phyloP scores from a whole-genome alignment of 1,284 basidiomycete genomes.

The Leucoagaricus sp. region DNA sequence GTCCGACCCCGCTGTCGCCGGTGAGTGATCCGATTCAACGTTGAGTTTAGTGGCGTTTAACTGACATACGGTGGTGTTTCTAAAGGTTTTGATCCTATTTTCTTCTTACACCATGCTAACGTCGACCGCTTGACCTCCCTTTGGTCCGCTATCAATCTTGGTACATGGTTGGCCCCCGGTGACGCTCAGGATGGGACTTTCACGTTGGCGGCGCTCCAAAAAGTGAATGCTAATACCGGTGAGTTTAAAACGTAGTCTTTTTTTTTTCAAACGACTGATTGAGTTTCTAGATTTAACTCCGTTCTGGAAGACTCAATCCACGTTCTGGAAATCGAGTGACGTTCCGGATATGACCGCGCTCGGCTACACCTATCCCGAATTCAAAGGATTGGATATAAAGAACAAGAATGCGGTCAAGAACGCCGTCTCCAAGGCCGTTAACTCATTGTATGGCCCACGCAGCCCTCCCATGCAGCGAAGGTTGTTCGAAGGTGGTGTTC shows the following conservation, averaged over 20 bases:
- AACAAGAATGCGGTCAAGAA: constrained; percentile 29
- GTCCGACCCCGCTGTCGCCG: constrained; percentile 38
- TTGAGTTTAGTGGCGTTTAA: neutral
- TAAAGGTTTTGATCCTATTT: constrained; percentile 49
- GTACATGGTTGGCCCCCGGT: constrained; percentile 36
- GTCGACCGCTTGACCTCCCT: constrained; percentile 48
- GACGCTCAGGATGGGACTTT: constrained; percentile 36
- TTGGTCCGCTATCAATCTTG: constrained; percentile 43
- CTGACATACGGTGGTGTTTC: neutral
- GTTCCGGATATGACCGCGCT: constrained; percentile 24
- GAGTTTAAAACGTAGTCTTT: constrained; percentile 16
- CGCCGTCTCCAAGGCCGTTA: constrained; percentile 35
- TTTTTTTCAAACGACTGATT: too few species aligned
- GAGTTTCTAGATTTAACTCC: constrained; percentile 26
- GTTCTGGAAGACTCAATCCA: constrained; percentile 28
- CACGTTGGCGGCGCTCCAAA: constrained; percentile 30
- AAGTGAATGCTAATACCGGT: constrained; percentile 38
- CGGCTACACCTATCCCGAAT: constrained; percentile 48
- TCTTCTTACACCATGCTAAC: constrained; percentile 49
- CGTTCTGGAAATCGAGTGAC: constrained; percentile 29
- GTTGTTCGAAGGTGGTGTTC: neutral
- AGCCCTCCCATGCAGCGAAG: neutral
- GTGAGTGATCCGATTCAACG: too few species aligned
- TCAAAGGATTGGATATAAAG: constrained; percentile 37
- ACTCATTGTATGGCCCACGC: constrained; percentile 30